Conservation (phyloP, 1,284 basidiomycete genomes). For the Boletellus deceptivus region DNA sequence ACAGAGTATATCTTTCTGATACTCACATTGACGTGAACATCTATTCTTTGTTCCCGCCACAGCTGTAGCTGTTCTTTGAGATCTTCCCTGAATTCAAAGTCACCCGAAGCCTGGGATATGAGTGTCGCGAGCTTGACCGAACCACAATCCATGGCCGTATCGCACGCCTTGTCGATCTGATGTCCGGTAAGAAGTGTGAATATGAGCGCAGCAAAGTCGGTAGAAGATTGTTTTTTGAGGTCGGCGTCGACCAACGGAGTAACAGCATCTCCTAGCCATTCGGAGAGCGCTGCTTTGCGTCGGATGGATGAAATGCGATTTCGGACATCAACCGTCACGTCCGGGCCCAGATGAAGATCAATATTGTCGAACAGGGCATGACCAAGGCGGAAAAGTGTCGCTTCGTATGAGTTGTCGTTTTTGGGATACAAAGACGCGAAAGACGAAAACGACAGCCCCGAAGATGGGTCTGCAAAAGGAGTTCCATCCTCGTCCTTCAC, state of each 20-base stretch:
- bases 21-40: conserved; percentile 66
- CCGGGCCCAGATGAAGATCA: conserved; percentile 56
- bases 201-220: conserved; percentile 50
- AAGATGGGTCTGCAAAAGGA: conserved; percentile 57
- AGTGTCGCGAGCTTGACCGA: conserved; percentile 89
- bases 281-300: conserved; percentile 79
- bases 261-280: conserved; percentile 83
- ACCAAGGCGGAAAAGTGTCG: conserved; percentile 84
- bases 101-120: conserved; percentile 87
- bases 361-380: conserved; percentile 90
- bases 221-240: conserved; percentile 51
- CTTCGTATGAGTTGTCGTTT: conserved; percentile 74
- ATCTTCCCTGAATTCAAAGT: conserved; percentile 75
- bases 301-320: conserved; percentile 64
- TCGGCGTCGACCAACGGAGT: conserved; percentile 74
- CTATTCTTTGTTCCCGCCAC: conserved; percentile 81
- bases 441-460: conserved; percentile 73
- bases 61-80: conserved; percentile 76
- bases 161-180: conserved; percentile 82
- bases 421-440: conserved; percentile 74
- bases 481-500: conserved; percentile 49
- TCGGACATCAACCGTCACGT: conserved; percentile 56
- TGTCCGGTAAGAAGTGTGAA: conserved; percentile 87
- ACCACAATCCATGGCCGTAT: conserved; percentile 72
- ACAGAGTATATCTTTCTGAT: conserved; percentile 85